Evolutionary conservation across 1,284 basidiomycete species (phyloP).

Genomic region (Fomitopsis palustris): DNA sequence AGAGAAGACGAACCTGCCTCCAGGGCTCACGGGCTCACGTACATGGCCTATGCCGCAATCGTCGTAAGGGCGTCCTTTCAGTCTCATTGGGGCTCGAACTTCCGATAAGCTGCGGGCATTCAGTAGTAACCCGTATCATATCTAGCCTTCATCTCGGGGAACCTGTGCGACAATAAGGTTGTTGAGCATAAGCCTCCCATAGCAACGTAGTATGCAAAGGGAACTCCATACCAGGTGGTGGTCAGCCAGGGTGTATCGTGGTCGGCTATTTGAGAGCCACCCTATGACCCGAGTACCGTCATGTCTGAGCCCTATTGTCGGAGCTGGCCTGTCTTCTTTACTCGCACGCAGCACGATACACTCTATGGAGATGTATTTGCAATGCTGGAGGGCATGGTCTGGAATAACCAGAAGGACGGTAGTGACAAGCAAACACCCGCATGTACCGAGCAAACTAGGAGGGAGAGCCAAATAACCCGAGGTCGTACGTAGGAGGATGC

Average conservation of each 20-base stretch:
- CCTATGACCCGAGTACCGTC: background rate
- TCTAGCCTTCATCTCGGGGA: background rate
- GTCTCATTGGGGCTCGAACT: background rate
- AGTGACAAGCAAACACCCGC: background rate
- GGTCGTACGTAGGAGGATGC: background rate
- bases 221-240: background rate
- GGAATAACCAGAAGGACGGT: background rate
- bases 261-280: background rate
- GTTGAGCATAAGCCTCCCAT: background rate
- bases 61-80: background rate
- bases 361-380: background rate
- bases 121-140: background rate
- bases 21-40: background rate
- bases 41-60: background rate
- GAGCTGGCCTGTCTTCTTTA: background rate
- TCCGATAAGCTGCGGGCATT: background rate
- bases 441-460: background rate
- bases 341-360: background rate
- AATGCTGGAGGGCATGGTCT: background rate
- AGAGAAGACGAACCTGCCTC: background rate
- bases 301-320: background rate
- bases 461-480: background rate
- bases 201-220: background rate
- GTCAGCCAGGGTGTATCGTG: background rate
- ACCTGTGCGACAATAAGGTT: background rate